Conservation (phyloP, 805 yeast genomes). For the Pichia heedii region DNA sequence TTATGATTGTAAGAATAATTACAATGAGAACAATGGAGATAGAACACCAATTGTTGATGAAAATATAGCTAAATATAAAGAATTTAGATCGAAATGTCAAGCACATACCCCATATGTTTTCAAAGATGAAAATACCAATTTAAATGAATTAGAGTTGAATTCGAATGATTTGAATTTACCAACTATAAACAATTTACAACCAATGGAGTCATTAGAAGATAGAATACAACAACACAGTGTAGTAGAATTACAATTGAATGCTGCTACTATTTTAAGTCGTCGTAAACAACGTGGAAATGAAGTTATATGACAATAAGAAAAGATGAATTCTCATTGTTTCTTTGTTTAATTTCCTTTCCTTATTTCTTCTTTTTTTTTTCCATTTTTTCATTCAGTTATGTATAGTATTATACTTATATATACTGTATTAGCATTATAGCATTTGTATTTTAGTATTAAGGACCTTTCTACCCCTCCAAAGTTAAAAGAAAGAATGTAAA, state of each 20-base stretch:
- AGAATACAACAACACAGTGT: conserved; percentile 5
- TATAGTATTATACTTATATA: no score
- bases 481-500: no score
- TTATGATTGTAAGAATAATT: conserved; percentile 6
- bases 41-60: conserved; percentile 6
- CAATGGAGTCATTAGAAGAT: conserved; percentile 17
- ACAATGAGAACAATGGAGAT: conserved; percentile 11
- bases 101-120: conserved; percentile 14
- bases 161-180: neutral
- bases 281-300: conserved; percentile 27
- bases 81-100: conserved; percentile 7
- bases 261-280: conserved; percentile 54
- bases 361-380: neutral
- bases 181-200: neutral
- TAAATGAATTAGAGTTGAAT: neutral
- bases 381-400: neutral
- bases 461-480: no score
- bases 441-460: neutral
- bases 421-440: neutral
- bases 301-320: neutral
- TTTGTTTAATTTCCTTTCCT: neutral
- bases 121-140: neutral
- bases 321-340: no score
- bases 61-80: neutral
- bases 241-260: conserved; percentile 52